Conservation (phyloP, 2,329 filamentous ascomycete species). For the Alternaria tenuissima region DNA sequence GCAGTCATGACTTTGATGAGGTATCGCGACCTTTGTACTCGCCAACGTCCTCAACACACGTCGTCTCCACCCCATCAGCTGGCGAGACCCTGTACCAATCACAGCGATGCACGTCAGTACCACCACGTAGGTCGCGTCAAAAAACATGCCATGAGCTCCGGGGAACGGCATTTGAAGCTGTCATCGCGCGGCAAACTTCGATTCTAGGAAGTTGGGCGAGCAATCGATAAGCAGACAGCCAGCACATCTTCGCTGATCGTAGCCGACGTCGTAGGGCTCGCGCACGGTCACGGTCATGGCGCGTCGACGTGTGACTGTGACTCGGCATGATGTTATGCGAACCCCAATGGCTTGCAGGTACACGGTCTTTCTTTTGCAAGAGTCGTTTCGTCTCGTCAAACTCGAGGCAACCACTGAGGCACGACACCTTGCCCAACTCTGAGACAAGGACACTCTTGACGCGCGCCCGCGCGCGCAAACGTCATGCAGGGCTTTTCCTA, state of each 20-base stretch:
- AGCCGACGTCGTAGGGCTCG: background rate
- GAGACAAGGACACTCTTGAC: background rate
- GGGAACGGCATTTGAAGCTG: background rate
- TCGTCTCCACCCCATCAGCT: slow-evolving; percentile 2
- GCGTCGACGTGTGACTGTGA: slow-evolving; percentile 24
- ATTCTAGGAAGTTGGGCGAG: slow-evolving; percentile 6
- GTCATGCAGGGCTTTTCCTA: slow-evolving; percentile 21
- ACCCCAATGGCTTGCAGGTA: slow-evolving; percentile 30
- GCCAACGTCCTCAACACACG: slow-evolving; percentile 9
- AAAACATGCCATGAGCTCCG: slow-evolving; percentile 5
- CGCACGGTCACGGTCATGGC: slow-evolving; percentile 10
- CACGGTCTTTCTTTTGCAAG: slow-evolving; percentile 13
- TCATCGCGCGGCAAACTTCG: background rate
- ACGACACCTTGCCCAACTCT: background rate
- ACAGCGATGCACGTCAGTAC: slow-evolving; percentile 28
- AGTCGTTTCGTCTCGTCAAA: slow-evolving; percentile 30
- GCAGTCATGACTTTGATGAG: background rate
- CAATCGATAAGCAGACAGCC: background rate
- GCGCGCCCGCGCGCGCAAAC: background rate
- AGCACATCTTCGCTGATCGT: slow-evolving; percentile 2
- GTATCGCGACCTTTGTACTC: slow-evolving; percentile 4
- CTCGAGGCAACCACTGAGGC: slow-evolving; percentile 27
- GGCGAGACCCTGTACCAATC: slow-evolving; percentile 16
- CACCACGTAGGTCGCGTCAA: slow-evolving; percentile 22
- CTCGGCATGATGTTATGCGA: slow-evolving; percentile 29